Evolutionary conservation across 257 asterid species (phyloP).

Genomic region (Plantago ovata): DNA sequence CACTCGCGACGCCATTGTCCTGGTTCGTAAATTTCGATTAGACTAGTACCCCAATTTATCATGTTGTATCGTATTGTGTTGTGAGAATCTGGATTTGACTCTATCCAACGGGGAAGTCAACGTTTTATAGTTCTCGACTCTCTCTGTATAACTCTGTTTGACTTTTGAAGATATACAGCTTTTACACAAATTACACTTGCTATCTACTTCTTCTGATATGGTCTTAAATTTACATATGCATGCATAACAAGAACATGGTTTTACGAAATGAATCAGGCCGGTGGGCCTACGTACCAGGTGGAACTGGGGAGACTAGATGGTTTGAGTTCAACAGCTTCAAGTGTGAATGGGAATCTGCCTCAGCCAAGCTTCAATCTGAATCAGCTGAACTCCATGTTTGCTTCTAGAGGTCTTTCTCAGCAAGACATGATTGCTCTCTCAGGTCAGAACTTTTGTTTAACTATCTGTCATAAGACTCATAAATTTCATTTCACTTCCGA

Average conservation of each 20-base stretch:
- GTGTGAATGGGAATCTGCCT: slow-evolving; percentile 74
- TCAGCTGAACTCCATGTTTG: slow-evolving; percentile 64
- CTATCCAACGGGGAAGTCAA: no score
- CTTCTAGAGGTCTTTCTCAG: slow-evolving; percentile 49
- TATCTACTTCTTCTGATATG: background rate
- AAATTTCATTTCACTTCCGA: no score
- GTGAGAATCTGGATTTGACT: no score
- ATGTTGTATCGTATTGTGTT: background rate
- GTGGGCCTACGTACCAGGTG: slow-evolving; percentile 74
- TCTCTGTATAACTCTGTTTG: no score
- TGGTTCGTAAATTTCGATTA: slow-evolving; percentile 44
- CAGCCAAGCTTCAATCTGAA: slow-evolving; percentile 57
- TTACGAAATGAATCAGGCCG: slow-evolving; percentile 33
- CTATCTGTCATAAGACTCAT: no score
- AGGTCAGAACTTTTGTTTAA: no score
- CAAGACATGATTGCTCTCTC: slow-evolving; percentile 88
- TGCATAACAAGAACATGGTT: background rate
- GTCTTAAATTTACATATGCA: background rate
- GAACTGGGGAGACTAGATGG: slow-evolving; percentile 91
- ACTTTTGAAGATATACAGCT: no score
- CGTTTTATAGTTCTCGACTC: no score
- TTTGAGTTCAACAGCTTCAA: slow-evolving; percentile 50
- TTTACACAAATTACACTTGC: background rate
- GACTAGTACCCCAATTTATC: no score
- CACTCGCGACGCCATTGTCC: slow-evolving; percentile 63